A percentile compares a stretch with the other conserved stretches of the same genome.
phyloP scores from a whole-genome alignment of 1,139 yeast genomes.

The Debaryomyces subglobosus region DNA sequence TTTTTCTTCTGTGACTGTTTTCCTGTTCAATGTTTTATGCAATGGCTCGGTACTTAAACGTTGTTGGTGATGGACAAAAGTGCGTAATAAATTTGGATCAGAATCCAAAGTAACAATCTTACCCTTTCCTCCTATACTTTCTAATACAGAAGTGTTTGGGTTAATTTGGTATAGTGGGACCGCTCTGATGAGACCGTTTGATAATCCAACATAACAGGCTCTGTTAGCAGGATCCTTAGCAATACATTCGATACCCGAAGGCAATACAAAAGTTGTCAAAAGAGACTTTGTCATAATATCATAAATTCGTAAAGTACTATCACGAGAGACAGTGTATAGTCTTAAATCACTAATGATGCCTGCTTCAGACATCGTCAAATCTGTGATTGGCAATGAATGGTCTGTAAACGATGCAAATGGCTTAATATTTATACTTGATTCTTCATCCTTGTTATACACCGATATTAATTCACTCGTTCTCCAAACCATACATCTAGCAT shows the following conservation, averaged over 20 bases:
- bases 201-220: conserved; percentile 68
- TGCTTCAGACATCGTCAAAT: conserved; percentile 48
- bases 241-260: conserved; percentile 58
- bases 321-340: conserved; percentile 71
- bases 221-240: conserved; percentile 85
- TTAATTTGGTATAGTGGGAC: conserved; percentile 59
- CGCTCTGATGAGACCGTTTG: conserved; percentile 61
- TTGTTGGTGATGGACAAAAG: conserved; percentile 62
- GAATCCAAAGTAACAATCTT: conserved; percentile 54
- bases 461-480: conserved; percentile 61
- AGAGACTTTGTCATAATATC: conserved; percentile 48
- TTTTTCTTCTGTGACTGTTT: conserved; percentile 11
- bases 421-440: conserved; percentile 27
- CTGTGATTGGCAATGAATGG: conserved; percentile 77
- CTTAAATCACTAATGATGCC: conserved; percentile 63
- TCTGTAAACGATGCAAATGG: conserved; percentile 63
- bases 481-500: conserved; percentile 82
- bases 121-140: conserved; percentile 59
- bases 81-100: conserved; percentile 52
- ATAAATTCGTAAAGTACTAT: conserved; percentile 74
- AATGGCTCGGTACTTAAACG: conserved; percentile 15
- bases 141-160: conserved; percentile 45
- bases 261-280: conserved; percentile 72
- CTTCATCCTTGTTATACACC: conserved; percentile 26
- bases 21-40: conserved; percentile 11